These are phyloP conservation scores for Entomortierella chlamydospora DNA, from an alignment of 192 early-diverging fungal genomes.

Conservation along the genomic window DNA sequence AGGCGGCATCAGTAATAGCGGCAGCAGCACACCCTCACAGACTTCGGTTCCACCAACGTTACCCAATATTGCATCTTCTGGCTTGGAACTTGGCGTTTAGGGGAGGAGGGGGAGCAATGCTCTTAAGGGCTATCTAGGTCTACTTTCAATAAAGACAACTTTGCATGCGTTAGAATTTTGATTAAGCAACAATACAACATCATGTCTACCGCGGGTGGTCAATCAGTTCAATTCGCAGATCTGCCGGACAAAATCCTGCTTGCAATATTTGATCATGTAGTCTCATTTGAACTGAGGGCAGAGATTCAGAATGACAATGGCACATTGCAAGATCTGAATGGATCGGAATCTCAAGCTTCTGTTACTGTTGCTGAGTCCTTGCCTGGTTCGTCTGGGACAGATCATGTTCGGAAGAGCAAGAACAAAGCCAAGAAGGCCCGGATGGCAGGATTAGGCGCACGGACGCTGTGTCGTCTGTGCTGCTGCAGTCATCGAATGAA, in stretches of 20 bases:
- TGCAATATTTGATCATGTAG: slow-evolving; percentile 17
- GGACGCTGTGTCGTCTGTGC: slow-evolving; percentile 32
- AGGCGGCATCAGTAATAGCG: slow-evolving; percentile 2
- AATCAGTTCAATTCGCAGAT: not conserved
- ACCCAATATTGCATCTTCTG: slow-evolving; percentile 40
- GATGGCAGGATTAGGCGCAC: slow-evolving; percentile 23
- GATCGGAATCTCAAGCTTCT: not conserved
- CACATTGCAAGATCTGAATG: not conserved
- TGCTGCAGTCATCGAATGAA: slow-evolving; percentile 45
- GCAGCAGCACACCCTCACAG: not conserved
- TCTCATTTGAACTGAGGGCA: not conserved
- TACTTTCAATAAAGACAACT: not conserved
- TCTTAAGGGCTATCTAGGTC: not conserved
- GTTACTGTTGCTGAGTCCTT: too few relatives aligned
- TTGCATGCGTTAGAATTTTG: not conserved
- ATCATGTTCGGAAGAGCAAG: not conserved
- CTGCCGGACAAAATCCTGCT: slow-evolving; percentile 30
- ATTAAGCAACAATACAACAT: not conserved
- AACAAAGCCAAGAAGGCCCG: slow-evolving; percentile 14
- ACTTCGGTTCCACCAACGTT: slow-evolving; percentile 9
- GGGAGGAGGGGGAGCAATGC: too few relatives aligned
- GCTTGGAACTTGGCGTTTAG: slow-evolving; percentile 27
- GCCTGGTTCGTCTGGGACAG: too few relatives aligned
- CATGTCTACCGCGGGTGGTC: not conserved
- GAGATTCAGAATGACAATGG: not conserved